Evolutionary conservation across 139 green algal species (phyloP), one percentile per base, ranked within the genome.

Genomic region (Prasinococcaceae sp.): DNA sequence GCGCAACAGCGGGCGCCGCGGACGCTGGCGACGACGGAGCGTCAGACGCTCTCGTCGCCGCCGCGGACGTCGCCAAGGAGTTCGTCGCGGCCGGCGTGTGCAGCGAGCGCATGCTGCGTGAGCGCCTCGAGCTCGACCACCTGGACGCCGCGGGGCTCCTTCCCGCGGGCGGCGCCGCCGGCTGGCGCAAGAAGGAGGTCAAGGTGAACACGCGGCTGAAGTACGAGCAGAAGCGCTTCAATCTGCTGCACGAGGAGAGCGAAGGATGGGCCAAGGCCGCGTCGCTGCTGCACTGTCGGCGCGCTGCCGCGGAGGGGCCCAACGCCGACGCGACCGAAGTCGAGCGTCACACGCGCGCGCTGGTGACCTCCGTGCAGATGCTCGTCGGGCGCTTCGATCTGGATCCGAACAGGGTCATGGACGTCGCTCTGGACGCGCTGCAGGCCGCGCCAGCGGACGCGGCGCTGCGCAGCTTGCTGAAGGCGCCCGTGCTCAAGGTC

Each of bases 191-290:
- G 32, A 69, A 59, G 48, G 77, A 82, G 44, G 57, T 74, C 19
- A 53, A 62, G n/a, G 32, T 68, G 17, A 77, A 88, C 62, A 90
- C 81, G 22, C 45, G 60, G 8, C 36, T 72, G 37, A 40, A 72
- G 28, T 90, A 85, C 74, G 72, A 53, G 20, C 81, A 90, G 61
- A 65, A 63, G 37, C 90, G 85, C 75, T 94, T 82, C 74, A 94
- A 94, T 52, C 68, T 94, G 28, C 55, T 94, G 44, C 69, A 80
- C 2, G 85, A 94, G 70, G 81, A 92, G 58, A 82, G 58, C 28
- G 85, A 94, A 65, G 85, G 85, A 20, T 94, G 85, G 45, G 69
- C 77, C 53, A 94, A 94, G 69, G n/a, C n/a, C 69, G 92, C 56
- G 35, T 89, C 26, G 26, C 40, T 57, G 22, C 44, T 52, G 9